Evolutionary conservation across 768 basidiomycete species (phyloP).

Genomic region (Russula compacta): DNA sequence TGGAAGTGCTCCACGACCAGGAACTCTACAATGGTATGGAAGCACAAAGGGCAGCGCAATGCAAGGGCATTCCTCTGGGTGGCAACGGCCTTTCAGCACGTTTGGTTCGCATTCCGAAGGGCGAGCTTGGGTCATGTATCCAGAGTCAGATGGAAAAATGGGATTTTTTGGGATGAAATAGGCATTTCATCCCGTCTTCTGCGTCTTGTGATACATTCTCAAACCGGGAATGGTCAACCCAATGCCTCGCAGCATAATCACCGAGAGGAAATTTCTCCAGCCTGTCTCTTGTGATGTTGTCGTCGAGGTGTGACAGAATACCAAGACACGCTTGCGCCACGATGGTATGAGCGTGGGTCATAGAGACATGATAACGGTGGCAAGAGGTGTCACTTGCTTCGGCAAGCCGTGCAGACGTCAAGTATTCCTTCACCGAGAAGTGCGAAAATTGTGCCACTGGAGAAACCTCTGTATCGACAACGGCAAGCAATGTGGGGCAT

Average conservation of each 20-base stretch:
- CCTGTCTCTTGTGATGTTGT: neutral
- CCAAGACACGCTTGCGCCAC: neutral
- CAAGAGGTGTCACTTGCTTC: neutral
- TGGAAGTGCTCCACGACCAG: too few species aligned
- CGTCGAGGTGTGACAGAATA: neutral
- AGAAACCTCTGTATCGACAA: neutral
- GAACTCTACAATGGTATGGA: too few species aligned
- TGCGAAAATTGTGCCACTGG: neutral
- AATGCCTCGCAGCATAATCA: neutral
- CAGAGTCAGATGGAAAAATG: neutral
- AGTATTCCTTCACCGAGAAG: neutral
- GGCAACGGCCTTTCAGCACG: too few species aligned
- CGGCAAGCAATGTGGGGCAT: neutral
- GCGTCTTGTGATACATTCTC: too few species aligned
- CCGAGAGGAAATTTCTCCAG: neutral
- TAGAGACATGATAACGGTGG: neutral
- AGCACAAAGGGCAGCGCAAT: too few species aligned
- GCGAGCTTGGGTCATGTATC: neutral
- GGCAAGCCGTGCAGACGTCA: neutral
- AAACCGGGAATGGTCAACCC: neutral
- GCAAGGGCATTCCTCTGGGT: too few species aligned
- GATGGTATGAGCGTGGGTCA: neutral
- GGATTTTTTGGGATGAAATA: neutral
- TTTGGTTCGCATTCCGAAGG: too few species aligned
- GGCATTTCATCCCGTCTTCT: neutral